Conservation (phyloP, 2,329 filamentous ascomycete species). For the Beauveria australis region DNA sequence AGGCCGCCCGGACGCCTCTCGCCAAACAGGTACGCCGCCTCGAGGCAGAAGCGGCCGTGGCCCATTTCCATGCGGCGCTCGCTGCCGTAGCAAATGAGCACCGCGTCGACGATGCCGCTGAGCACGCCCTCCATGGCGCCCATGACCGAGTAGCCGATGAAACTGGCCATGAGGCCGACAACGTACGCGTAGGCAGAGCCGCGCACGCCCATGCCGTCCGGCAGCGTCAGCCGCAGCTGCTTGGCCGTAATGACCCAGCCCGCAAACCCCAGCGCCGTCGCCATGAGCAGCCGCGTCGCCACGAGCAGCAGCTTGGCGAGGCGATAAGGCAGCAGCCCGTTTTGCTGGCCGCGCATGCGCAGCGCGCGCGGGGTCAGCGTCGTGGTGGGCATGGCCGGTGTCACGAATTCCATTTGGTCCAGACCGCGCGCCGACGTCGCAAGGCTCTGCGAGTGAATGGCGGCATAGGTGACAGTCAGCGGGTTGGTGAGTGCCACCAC, state of each 20-base stretch:
- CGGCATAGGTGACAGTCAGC: conserved; percentile 82
- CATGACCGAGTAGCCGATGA: conserved; percentile 90
- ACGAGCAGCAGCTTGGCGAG: conserved; percentile 88
- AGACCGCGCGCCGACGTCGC: conserved; percentile 69
- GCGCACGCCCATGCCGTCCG: conserved; percentile 45
- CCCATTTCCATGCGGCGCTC: conserved; percentile 64
- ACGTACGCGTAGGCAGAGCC: conserved; percentile 93
- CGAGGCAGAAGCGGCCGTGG: conserved; percentile 75
- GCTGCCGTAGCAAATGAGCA: conserved; percentile 89
- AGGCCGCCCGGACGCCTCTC: conserved; percentile 36
- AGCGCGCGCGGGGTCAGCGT: conserved; percentile 53
- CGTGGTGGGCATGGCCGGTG: conserved; percentile 64
- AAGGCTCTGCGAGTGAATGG: conserved; percentile 84
- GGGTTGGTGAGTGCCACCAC: conserved; percentile 84
- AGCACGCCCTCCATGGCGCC: conserved; percentile 86
- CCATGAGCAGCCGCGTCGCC: conserved; percentile 85
- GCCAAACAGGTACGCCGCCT: conserved; percentile 83
- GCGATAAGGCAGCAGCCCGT: conserved; percentile 72
- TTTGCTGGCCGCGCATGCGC: conserved; percentile 31
- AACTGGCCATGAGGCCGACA: conserved; percentile 82
- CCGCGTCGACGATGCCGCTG: conserved; percentile 78
- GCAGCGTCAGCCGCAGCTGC: conserved; percentile 56
- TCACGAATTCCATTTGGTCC: conserved; percentile 73
- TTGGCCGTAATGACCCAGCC: conserved; percentile 95
- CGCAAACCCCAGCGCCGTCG: conserved; percentile 79